Evolutionary conservation across 805 yeast species (phyloP).

Genomic region (Yarrowia yakushimensis): DNA sequence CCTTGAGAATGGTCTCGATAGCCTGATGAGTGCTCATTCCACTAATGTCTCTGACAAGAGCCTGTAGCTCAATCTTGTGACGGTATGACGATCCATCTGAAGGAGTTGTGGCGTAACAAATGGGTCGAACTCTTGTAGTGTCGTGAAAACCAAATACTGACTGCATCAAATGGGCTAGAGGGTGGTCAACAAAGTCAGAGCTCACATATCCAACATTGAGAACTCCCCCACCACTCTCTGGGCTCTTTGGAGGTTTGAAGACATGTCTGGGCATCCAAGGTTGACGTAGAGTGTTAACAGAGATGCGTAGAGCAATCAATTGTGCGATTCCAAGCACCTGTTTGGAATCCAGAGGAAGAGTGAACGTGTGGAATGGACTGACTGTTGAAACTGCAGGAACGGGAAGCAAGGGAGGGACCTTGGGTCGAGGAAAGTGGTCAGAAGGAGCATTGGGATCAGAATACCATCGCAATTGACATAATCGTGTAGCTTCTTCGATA

Average conservation of each 20-base stretch:
- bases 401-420: not conserved
- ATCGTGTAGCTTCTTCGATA: not conserved
- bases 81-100: slow-evolving; percentile 34
- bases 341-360: slow-evolving; percentile 33
- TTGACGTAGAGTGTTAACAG: slow-evolving; percentile 31
- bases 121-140: slow-evolving; percentile 28
- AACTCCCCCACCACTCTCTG: slow-evolving; percentile 28
- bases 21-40: slow-evolving; percentile 32
- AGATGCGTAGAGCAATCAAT: slow-evolving; percentile 33
- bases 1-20: slow-evolving; percentile 33
- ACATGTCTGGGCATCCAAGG: slow-evolving; percentile 35
- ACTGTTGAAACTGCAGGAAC: slow-evolving; percentile 36
- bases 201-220: slow-evolving; percentile 37
- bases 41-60: slow-evolving; percentile 30
- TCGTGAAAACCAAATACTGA: slow-evolving; percentile 38
- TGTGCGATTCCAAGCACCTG: slow-evolving; percentile 34
- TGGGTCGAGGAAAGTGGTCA: not conserved
- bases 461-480: not conserved
- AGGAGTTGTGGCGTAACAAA: slow-evolving; percentile 36
- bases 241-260: slow-evolving; percentile 37
- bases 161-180: slow-evolving; percentile 39
- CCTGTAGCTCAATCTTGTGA: not conserved
- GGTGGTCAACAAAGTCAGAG: slow-evolving; percentile 38
- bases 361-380: slow-evolving; percentile 38
- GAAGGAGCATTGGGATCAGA: not conserved